Evolutionary conservation across 2,329 filamentous ascomycete genomes (phyloP).

Genomic region (Sclerotinia minor): DNA sequence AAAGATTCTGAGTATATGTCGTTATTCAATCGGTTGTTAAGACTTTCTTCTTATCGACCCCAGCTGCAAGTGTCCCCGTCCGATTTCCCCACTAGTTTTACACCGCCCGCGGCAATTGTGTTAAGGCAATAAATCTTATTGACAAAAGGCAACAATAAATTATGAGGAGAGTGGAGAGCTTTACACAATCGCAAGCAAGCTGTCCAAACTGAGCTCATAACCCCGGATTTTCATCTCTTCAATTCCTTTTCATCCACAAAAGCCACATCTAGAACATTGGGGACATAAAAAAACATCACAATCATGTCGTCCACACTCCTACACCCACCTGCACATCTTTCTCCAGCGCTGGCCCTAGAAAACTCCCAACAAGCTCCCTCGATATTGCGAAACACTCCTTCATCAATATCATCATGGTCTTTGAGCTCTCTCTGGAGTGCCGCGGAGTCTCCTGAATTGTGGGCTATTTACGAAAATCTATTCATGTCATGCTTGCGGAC

Average conservation of each 20-base stretch:
- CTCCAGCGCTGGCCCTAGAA: slow-evolving; percentile 55
- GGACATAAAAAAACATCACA: not conserved
- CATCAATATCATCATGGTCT: slow-evolving; percentile 56
- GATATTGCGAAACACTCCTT: slow-evolving; percentile 56
- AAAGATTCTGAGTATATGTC: not conserved
- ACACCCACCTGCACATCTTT: slow-evolving; percentile 57
- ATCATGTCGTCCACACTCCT: slow-evolving; percentile 56
- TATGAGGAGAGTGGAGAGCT: slow-evolving; percentile 11
- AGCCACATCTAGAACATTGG: not conserved
- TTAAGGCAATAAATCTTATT: slow-evolving; percentile 1
- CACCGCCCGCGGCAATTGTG: slow-evolving; percentile 7
- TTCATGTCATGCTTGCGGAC: slow-evolving; percentile 81
- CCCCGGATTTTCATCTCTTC: slow-evolving; percentile 15
- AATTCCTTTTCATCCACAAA: slow-evolving; percentile 4
- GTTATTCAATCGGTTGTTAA: not conserved
- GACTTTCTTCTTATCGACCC: slow-evolving; percentile 1
- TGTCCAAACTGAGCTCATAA: slow-evolving; percentile 8
- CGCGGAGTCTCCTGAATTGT: slow-evolving; percentile 75
- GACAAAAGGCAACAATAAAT: slow-evolving; percentile 1
- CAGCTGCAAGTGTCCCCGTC: slow-evolving; percentile 10
- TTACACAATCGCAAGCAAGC: slow-evolving; percentile 17
- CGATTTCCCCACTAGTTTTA: slow-evolving; percentile 11
- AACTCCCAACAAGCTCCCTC: slow-evolving; percentile 62
- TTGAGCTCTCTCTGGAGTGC: slow-evolving; percentile 55
- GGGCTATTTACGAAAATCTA: slow-evolving; percentile 84